Percentiles rank a stretch among this genome's conserved stretches.
Evolutionary conservation across 352 stramenopile species (phyloP).

Genomic region (Elongisporangium prolatum): DNA sequence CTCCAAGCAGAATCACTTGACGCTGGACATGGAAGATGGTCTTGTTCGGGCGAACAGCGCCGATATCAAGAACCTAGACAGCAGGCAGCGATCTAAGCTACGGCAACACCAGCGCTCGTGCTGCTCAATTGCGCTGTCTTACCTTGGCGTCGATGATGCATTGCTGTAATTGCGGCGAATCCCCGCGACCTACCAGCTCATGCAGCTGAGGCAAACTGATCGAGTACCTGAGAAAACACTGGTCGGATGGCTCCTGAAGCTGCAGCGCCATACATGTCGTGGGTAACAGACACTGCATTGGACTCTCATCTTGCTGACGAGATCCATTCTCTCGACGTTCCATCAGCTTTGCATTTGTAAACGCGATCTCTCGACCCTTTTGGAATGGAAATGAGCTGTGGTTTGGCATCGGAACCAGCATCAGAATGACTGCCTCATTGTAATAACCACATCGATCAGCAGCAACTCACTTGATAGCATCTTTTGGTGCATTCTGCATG

Average conservation of each 20-base stretch:
- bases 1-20: conserved; percentile 58
- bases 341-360: conserved; percentile 57
- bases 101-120: not conserved
- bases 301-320: conserved; percentile 3
- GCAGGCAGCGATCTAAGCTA: not conserved
- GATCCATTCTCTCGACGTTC: conserved; percentile 28
- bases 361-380: conserved; percentile 22
- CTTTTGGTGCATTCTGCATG: conserved; percentile 11
- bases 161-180: conserved; percentile 24
- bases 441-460: not conserved
- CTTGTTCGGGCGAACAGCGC: conserved; percentile 56
- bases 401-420: not conserved
- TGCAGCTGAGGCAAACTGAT: conserved; percentile 20
- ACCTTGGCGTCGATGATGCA: conserved; percentile 30
- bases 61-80: conserved; percentile 50
- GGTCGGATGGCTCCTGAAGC: conserved; percentile 25
- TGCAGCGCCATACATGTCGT: conserved; percentile 30
- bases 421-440: not conserved
- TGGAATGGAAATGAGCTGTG: conserved; percentile 33
- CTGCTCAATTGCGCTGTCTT: not conserved
- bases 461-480: conserved; percentile 15
- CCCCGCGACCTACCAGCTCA: conserved; percentile 16
- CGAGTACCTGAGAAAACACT: conserved; percentile 15
- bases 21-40: conserved; percentile 48
- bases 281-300: conserved; percentile 20